These are phyloP conservation scores for Cladosporium halotolerans DNA, from an alignment of 2,329 filamentous ascomycete genomes.

Conservation along the genomic window DNA sequence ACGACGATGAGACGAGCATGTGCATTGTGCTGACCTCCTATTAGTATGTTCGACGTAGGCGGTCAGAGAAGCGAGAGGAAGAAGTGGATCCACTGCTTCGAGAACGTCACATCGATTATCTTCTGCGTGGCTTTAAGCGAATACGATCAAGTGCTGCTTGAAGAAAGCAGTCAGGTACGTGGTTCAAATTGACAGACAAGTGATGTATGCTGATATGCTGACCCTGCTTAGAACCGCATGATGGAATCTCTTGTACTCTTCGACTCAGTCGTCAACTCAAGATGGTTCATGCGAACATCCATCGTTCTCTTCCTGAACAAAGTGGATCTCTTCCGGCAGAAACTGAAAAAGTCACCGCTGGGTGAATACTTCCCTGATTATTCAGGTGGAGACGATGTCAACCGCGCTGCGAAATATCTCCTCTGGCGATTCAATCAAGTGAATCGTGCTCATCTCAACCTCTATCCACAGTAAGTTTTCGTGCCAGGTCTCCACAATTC, in stretches of 20 bases:
- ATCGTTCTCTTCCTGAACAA: slow-evolving; percentile 99
- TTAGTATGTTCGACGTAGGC: slow-evolving; percentile 97
- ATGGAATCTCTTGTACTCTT: slow-evolving; percentile 96
- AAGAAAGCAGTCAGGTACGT: slow-evolving; percentile 91
- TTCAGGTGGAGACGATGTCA: slow-evolving; percentile 94
- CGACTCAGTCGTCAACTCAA: slow-evolving; percentile 95
- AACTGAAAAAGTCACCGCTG: slow-evolving; percentile 80
- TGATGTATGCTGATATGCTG: slow-evolving; percentile 17
- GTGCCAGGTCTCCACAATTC: no score
- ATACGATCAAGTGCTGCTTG: slow-evolving; percentile 93
- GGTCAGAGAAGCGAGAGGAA: slow-evolving; percentile 96
- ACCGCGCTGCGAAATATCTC: slow-evolving; percentile 94
- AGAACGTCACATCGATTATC: slow-evolving; percentile 98
- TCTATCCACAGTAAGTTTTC: slow-evolving; percentile 85
- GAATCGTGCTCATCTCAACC: slow-evolving; percentile 87
- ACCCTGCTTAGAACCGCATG: slow-evolving; percentile 77
- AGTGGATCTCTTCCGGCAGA: slow-evolving; percentile 95
- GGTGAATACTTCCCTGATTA: slow-evolving; percentile 98
- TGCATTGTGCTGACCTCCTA: neutral
- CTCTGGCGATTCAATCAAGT: slow-evolving; percentile 99
- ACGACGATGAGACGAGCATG: neutral
- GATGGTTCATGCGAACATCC: slow-evolving; percentile 98
- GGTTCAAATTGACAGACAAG: slow-evolving; percentile 12
- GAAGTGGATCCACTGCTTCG: slow-evolving; percentile 99
- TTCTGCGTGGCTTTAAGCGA: slow-evolving; percentile 98